Conservation (phyloP, 306 rosid species). For the Cucurbita maxima region DNA sequence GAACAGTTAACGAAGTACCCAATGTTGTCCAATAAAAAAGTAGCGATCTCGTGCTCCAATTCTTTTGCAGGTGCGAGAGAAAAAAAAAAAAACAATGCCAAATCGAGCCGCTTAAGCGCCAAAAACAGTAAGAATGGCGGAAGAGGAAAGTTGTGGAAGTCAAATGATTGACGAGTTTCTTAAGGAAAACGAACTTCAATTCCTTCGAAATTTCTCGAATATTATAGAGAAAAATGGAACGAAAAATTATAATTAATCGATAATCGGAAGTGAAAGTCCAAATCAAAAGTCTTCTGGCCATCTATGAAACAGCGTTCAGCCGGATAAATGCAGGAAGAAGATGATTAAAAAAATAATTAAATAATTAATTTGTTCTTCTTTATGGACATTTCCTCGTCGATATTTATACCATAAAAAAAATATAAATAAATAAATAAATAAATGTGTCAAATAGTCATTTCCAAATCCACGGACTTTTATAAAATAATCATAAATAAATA, state of each 20-base stretch:
- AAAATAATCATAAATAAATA: neutral
- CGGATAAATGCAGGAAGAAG: neutral
- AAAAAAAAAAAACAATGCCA: neutral
- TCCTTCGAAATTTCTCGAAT: neutral
- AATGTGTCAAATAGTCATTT: neutral
- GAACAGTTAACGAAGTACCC: neutral
- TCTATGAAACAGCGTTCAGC: neutral
- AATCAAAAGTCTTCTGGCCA: neutral
- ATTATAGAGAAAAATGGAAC: neutral
- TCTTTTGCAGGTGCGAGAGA: neutral
- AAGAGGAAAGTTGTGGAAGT: neutral
- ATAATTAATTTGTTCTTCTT: too few relatives aligned
- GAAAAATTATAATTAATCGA: neutral
- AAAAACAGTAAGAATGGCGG: neutral
- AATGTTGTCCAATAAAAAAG: neutral
- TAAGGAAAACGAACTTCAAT: neutral
- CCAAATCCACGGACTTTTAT: neutral
- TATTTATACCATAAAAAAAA: neutral
- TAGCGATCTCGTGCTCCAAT: neutral
- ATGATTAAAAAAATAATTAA: neutral
- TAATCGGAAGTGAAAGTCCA: neutral
- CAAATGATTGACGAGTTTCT: neutral
- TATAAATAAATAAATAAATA: neutral
- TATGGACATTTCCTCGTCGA: too few relatives aligned
- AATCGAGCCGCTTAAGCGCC: neutral